phyloP scores from a whole-genome alignment of 176 grass and related monocot genomes.

The Rhynchospora pubera region DNA sequence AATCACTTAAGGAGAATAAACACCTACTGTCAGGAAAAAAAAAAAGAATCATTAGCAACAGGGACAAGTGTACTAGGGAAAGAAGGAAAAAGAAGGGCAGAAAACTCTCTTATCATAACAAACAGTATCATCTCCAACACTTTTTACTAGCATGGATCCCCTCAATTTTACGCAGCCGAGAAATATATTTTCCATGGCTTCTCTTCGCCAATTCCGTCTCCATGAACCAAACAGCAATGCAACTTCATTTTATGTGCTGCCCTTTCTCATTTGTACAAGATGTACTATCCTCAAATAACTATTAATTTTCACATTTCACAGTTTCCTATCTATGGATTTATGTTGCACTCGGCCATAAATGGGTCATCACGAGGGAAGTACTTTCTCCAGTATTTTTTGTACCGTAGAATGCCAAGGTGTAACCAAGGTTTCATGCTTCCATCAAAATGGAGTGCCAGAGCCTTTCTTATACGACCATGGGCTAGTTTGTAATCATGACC shows the following conservation, averaged over 20 bases:
- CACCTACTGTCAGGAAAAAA: not conserved
- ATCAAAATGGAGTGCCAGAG: conserved; percentile 52
- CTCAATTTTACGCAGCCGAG: not conserved
- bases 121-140: not conserved
- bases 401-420: conserved; percentile 47
- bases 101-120: conserved; percentile 2
- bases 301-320: not conserved
- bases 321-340: conserved; percentile 45
- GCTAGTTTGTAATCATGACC: conserved; percentile 56
- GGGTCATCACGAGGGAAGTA: conserved; percentile 49
- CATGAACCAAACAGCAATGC: not conserved
- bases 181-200: not conserved
- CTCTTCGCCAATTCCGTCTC: not conserved
- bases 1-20: not conserved
- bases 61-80: not conserved
- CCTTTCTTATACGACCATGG: conserved; percentile 37
- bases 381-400: conserved; percentile 71
- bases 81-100: not conserved
- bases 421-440: conserved; percentile 88
- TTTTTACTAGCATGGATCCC: not conserved
- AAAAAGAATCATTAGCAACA: not conserved
- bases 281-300: too few relatives aligned
- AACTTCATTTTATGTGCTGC: not conserved
- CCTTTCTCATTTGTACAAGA: not conserved
- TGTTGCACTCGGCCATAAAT: conserved; percentile 66